A percentile compares a stretch with the other conserved stretches of the same genome.
Conservation (phyloP, 1,284 basidiomycete species). For the Cutaneotrichosporon sp. region DNA sequence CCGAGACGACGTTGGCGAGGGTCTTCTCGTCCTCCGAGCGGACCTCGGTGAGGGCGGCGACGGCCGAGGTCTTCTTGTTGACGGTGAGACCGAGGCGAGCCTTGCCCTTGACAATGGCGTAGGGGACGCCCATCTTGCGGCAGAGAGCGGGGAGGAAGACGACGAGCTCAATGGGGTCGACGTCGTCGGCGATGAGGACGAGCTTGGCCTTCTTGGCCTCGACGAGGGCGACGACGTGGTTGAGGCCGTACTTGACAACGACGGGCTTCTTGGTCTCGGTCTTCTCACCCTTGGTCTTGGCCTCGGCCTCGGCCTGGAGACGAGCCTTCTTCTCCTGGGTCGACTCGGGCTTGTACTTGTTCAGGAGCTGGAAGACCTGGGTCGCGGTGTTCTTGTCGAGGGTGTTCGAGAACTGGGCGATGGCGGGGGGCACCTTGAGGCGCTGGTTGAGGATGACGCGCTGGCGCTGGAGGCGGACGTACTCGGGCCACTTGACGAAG, state of each 20-base stretch:
- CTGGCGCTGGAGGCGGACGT: conserved; percentile 96
- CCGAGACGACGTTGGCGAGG: conserved; percentile 86
- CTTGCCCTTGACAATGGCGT: conserved; percentile 97
- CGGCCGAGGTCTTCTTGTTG: conserved; percentile 92
- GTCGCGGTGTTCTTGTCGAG: conserved; percentile 99
- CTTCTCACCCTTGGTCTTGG: conserved; percentile 60
- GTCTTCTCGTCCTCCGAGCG: conserved; percentile 92
- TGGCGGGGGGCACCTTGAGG: conserved; percentile 97
- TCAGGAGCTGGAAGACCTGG: conserved; percentile 95
- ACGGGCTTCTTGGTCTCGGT: conserved; percentile 87
- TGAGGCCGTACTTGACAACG: conserved; percentile 95
- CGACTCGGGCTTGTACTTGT: conserved; percentile 73
- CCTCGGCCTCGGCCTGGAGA: conserved; percentile 75
- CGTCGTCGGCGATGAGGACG: conserved; percentile 96
- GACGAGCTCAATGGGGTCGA: conserved; percentile 97
- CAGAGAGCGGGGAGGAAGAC: conserved; percentile 98
- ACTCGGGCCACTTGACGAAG: conserved; percentile 99
- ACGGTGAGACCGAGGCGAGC: conserved; percentile 75
- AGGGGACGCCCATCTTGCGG: conserved; percentile 97
- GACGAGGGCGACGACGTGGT: conserved; percentile 93
- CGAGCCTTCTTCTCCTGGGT: conserved; percentile 98
- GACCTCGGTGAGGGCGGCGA: conserved; percentile 89
- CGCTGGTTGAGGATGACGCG: conserved; percentile 99
- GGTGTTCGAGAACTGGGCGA: conserved; percentile 96
- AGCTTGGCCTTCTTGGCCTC: conserved; percentile 97